These are phyloP conservation scores for Penicillium coprophilum DNA, from an alignment of 495 filamentous ascomycete genomes.

Conservation along the genomic window DNA sequence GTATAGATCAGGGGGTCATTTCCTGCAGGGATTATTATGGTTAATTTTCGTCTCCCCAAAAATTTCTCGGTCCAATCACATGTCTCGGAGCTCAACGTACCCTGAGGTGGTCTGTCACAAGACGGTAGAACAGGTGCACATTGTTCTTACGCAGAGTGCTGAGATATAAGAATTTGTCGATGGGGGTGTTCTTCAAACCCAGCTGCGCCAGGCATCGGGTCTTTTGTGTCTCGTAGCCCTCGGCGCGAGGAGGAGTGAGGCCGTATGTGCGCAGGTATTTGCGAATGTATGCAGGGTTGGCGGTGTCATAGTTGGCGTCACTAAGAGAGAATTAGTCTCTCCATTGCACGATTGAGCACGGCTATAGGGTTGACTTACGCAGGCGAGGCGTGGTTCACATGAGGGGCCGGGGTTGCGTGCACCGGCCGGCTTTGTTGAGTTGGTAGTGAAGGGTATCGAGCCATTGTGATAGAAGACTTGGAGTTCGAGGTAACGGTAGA, in stretches of 20 bases:
- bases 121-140: slow-evolving; percentile 89
- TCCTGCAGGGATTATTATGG: slow-evolving; percentile 48
- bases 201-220: slow-evolving; percentile 74
- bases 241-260: slow-evolving; percentile 66
- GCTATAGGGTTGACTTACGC: slow-evolving; percentile 37
- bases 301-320: slow-evolving; percentile 58
- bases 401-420: slow-evolving; percentile 35
- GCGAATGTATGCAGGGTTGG: slow-evolving; percentile 62
- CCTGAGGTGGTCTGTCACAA: slow-evolving; percentile 85
- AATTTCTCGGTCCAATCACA: slow-evolving; percentile 9
- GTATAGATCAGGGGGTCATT: slow-evolving; percentile 94
- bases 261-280: slow-evolving; percentile 71
- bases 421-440: slow-evolving; percentile 44
- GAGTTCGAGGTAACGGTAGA: slow-evolving; percentile 21
- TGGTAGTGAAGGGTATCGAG: slow-evolving; percentile 35
- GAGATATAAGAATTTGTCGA: slow-evolving; percentile 96
- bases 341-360: background rate
- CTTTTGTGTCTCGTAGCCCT: slow-evolving; percentile 67
- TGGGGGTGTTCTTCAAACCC: slow-evolving; percentile 68
- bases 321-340: slow-evolving; percentile 19
- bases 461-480: slow-evolving; percentile 36
- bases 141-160: slow-evolving; percentile 85
- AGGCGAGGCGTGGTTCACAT: slow-evolving; percentile 38
- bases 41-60: slow-evolving; percentile 11
- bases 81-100: slow-evolving; percentile 38